Conservation (phyloP, 2,329 filamentous ascomycete genomes). For the Orbilia blumenaviensis region DNA sequence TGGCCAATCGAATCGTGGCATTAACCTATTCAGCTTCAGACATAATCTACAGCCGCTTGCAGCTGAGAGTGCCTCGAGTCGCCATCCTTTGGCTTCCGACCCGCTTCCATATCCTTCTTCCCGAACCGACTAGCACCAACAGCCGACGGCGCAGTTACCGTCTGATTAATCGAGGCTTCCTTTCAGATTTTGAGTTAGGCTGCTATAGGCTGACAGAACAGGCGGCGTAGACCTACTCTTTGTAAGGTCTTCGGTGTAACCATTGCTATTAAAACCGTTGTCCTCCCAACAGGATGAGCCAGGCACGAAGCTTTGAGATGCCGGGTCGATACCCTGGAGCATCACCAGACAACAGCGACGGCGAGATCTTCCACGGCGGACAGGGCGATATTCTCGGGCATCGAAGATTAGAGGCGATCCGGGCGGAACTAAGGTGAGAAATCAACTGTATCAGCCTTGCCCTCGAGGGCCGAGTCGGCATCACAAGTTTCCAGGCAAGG, state of each 20-base stretch:
- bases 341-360: slow-evolving; percentile 15
- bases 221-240: slow-evolving; percentile 3
- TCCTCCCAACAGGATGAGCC: slow-evolving; percentile 24
- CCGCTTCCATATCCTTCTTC: not conserved
- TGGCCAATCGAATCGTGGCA: slow-evolving; percentile 21
- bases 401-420: slow-evolving; percentile 11
- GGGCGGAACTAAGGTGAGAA: slow-evolving; percentile 27
- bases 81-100: slow-evolving; percentile 7
- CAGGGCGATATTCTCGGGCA: not conserved
- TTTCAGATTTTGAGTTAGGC: not conserved
- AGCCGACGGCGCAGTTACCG: not conserved
- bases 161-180: not conserved
- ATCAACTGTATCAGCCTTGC: not conserved
- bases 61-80: slow-evolving; percentile 5
- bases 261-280: not conserved
- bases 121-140: slow-evolving; percentile 14
- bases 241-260: slow-evolving; percentile 33
- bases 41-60: slow-evolving; percentile 10
- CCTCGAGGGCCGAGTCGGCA: not conserved
- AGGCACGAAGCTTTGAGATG: slow-evolving; percentile 10
- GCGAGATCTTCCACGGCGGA: slow-evolving; percentile 3
- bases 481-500: too few species aligned
- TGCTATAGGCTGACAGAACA: not conserved
- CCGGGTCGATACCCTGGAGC: slow-evolving; percentile 26
- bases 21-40: not conserved